Evolutionary conservation across 108 stramenopile species (phyloP).

Genomic region (Skeletonema costatum): DNA sequence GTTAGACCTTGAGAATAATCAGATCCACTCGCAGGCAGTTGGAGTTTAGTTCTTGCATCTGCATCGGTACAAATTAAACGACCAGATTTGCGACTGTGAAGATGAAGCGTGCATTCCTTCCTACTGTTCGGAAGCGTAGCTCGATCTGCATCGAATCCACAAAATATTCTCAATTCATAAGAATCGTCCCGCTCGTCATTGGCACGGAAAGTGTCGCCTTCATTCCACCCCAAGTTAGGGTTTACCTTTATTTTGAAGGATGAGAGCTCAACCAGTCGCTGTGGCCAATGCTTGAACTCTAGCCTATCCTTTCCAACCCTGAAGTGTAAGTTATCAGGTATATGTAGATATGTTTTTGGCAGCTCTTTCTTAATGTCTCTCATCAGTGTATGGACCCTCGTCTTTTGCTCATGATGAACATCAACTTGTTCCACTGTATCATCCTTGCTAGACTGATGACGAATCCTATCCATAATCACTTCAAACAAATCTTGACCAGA

Average conservation of each 20-base stretch:
- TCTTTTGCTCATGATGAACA: slow-evolving; percentile 27
- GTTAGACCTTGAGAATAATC: slow-evolving; percentile 65
- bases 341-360: slow-evolving; percentile 61
- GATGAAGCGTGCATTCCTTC: slow-evolving; percentile 35
- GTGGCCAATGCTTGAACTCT: slow-evolving; percentile 43
- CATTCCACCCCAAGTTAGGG: slow-evolving; percentile 2
- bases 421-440: not conserved
- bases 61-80: slow-evolving; percentile 49
- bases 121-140: not conserved
- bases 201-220: not conserved
- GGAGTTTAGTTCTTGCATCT: slow-evolving; percentile 53
- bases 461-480: slow-evolving; percentile 35
- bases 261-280: slow-evolving; percentile 57
- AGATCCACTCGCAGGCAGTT: slow-evolving; percentile 43
- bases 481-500: slow-evolving; percentile 29
- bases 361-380: slow-evolving; percentile 41
- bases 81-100: slow-evolving; percentile 64
- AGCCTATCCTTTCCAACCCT: slow-evolving; percentile 22
- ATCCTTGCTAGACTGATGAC: slow-evolving; percentile 14
- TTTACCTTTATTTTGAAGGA: slow-evolving; percentile 48
- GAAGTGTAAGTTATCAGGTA: slow-evolving; percentile 47
- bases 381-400: slow-evolving; percentile 20
- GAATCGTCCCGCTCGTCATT: slow-evolving; percentile 1
- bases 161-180: slow-evolving; percentile 22
- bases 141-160: slow-evolving; percentile 40